Evolutionary conservation across 2,329 filamentous ascomycete species (phyloP), one percentile per base, ranked within the genome.

Genomic region (Curvularia sp.): DNA sequence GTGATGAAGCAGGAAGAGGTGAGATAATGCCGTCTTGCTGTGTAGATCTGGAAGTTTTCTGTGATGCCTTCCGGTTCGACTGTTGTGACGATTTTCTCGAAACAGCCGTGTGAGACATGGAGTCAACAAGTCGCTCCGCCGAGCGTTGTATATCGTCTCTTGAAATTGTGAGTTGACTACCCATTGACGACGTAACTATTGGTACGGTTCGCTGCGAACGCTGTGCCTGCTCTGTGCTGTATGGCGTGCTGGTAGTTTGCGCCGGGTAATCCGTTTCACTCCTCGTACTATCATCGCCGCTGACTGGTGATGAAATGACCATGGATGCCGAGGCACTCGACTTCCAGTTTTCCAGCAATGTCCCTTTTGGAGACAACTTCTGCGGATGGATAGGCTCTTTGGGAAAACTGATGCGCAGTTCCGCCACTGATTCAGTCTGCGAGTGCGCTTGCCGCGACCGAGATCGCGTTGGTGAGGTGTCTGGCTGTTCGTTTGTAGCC

Each of bases 281-380:
- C 10, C 23, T 19, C 23, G 21, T 23, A 1, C 18, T 15, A 21
- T 49, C 21, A 9, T 28, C 43, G 30, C 46, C 49, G 2, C 49
- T 55, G 3, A 13, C 39, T 18, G 60, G 52, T 5, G 67, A 71
- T 4, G 69, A 68, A 10, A 71, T 65, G 18, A 60, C 43, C 69
- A 71, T 71, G 1, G 71, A 60, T 8, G 65, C 68, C 5, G 71
- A 71, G 3, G 63, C 68, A 21, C 66, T 70, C 2, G 69, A 71
- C 19, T 42, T 56, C 49, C 59, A 62, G 19, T 54, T 41, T 7
- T 65, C 62, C 30, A 49, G 55, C 10, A 48, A 47, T 3, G 19
- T 28, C 30, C 34, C 48, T 27, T 30, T 55, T n/a, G 50, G 50
- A 10, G 55, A 42, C 4, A 57, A 30, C 2, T 13, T 55, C 21